Evolutionary conservation across 331 rosid species (phyloP).

Genomic region (Ulmus americana): DNA sequence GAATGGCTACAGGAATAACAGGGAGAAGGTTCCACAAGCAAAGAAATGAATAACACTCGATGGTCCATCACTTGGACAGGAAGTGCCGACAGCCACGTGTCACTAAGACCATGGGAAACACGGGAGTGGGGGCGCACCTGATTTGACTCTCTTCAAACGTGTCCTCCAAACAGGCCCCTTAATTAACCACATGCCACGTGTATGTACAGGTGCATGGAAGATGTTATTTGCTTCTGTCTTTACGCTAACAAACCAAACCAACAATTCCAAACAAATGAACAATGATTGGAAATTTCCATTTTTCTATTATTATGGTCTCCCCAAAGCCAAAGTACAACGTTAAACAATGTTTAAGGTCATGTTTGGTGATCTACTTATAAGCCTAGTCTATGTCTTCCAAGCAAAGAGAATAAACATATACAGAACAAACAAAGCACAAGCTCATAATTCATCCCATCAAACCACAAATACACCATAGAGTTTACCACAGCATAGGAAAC

Average conservation of each 20-base stretch:
- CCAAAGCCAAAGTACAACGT: too few relatives aligned
- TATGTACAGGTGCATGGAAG: background rate
- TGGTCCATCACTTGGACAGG: background rate
- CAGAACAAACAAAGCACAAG: background rate
- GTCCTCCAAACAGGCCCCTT: background rate
- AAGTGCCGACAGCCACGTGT: constrained; percentile 1
- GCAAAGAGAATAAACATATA: background rate
- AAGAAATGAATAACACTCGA: background rate
- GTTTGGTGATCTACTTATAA: too few relatives aligned
- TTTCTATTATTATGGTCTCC: too few relatives aligned
- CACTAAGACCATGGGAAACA: background rate
- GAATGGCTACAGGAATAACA: background rate
- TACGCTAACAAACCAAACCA: too few relatives aligned
- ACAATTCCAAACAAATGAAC: too few relatives aligned
- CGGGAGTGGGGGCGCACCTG: background rate
- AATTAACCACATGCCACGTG: background rate
- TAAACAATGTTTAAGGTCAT: too few relatives aligned
- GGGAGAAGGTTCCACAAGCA: background rate
- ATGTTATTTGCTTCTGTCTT: background rate
- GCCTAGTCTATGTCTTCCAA: too few relatives aligned
- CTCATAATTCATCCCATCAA: background rate
- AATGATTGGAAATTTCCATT: too few relatives aligned
- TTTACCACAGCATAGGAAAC: constrained; percentile 7
- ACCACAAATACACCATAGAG: constrained; percentile 12
- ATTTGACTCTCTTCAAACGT: background rate